Base-by-base conservation (phyloP, 176 grass and related monocot genomes). In the Alopecurus myosuroides region DNA sequence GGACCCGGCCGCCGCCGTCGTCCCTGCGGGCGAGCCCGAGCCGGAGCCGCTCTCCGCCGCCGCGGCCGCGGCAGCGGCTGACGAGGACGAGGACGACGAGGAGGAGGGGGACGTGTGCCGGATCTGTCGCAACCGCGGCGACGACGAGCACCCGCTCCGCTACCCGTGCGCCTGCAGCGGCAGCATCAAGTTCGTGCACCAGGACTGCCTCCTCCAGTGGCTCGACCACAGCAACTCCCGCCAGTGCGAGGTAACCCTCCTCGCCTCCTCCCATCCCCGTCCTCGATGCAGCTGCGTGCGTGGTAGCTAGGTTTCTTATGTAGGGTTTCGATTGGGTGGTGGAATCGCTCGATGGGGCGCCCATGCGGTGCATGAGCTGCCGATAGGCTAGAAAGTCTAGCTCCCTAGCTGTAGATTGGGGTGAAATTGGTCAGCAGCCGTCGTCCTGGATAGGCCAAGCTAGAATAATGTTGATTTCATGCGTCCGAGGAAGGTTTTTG, bases 201-300 rank as follows among this genome's bases (percentile, higher is more conserved):
- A 99, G 88, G 97, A 99, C 40, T 99, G 97, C 91, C 97, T 99
- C 79, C 89, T 99, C 8, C 97, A 99, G 94, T 99, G 97, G 97
- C 90, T 99, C 39, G 91, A 92, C 81, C 97, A 99, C 82, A 99
- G 97, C 86, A 97, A 97, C 90, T 94, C 97, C 57, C 97, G 94
- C 60, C 97, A 97, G 88, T 99, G 97, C 94, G 97, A 99, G 97
- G 97, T 99, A 84, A 44, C 65, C 10, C 51, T 1, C 45, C 45
- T 14, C 2, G 9, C 9, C 7, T 7, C 26, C 29, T n/a, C 28
- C 10, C 55, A 0, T 11, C 26, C 28, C 10, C 69, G 33, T 20
- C 2, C 15, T 9, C 17, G 35, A 42, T 22, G 44, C 34, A 19
- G n/a, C 48, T 76, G 18, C 20, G 14, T 2, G 36, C 4, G n/a